Evolutionary conservation across 2,329 filamentous ascomycete species (phyloP), one percentile per base, ranked within the genome.

Genomic region (Paecilomyces fulvus): DNA sequence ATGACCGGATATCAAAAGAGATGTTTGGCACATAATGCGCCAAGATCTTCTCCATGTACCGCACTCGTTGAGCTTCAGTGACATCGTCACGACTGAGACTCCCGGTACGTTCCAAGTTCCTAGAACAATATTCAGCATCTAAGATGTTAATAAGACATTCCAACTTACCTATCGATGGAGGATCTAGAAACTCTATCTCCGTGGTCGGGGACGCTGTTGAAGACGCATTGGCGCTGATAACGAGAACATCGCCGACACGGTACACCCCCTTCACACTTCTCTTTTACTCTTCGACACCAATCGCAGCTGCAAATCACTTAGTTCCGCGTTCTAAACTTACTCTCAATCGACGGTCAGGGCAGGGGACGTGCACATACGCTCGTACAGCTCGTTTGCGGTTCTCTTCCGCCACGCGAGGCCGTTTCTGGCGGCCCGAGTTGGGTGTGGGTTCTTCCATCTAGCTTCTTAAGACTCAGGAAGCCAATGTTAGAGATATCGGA

Each of bases 191-290:
- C 12, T 58, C 65, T 72, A 57, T 71, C 69, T 49, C 59, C 63
- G 49, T 67, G 67, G 50, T 73, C 70, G 31, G 70, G 65, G 52
- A 71, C 73, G 9, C 72, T 68, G 21, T 71, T 73, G 60, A 81
- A 81, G 57, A 77, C 72, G 65, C 80, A 82, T 61, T 76, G 75
- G 49, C 79, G 75, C 57, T 75, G 75, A 60, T 81, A 76, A 57
- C 77, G 78, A 56, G 76, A 71, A 63, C 80, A 82, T 55, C 80
- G 70, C 51, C 78, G 76, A 63, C 80, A 82, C 1, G 80, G 80
- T 17, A 80, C 72, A 52, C 79, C 80, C 51, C 80, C 80, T 61
- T 82, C 79, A 62, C 80, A 82, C 67, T 81, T 81, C 65, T 82
- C 80, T 63, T 82, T 82, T 56, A 79, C 74, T 59, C 79, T 74